Base-by-base conservation (phyloP, 108 stramenopile species). In the Fragilaria crotonensis region DNA sequence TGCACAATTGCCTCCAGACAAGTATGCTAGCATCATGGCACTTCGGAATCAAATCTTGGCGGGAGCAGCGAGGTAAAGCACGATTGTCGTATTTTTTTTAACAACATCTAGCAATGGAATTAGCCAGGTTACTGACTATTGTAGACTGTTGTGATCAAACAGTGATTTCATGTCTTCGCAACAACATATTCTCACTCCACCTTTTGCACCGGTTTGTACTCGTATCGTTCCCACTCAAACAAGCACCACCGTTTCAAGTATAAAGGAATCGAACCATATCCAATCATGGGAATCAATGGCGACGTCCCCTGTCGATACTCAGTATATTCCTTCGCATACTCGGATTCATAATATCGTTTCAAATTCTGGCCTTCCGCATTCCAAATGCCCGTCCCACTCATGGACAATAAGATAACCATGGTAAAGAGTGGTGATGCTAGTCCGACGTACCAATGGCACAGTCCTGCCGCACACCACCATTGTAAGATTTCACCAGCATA, bases 1-100 rank as follows among this genome's bases (percentile, higher is more conserved):
- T 57, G 63, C 79, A 9, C 84, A 89, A 60, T 63, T 95, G 50
- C 93, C 93, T 5, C 76, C 80, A 25, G 87, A 95, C 53, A 91
- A 95, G 62, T 85, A 88, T 65, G 79, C 80, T 50, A 87, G 85
- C 61, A 95, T 95, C 66, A 64, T 91, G 47, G 79, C 78, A 5
- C 64, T 95, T 64, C 75, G 93, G 21, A 84, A 89, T 33, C 90
- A 90, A 64, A 91, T 95, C 14, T 14, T 41, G 11, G n/a, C n/a
- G n/a, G n/a, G n/a, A n/a, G n/a, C n/a, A n/a, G n/a, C n/a, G n/a
- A n/a, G n/a, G n/a, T n/a, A n/a, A n/a, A n/a, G n/a, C n/a, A n/a
- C n/a, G n/a, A n/a, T n/a, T n/a, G n/a, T n/a, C n/a, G n/a, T n/a
- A n/a, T n/a, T n/a, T n/a, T n/a, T n/a, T n/a, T n/a, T n/a, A n/a